Evolutionary conservation across 345 rosid genomes (phyloP), one percentile per base, ranked within the genome.

Genomic region (Eutrema heterophyllum): DNA sequence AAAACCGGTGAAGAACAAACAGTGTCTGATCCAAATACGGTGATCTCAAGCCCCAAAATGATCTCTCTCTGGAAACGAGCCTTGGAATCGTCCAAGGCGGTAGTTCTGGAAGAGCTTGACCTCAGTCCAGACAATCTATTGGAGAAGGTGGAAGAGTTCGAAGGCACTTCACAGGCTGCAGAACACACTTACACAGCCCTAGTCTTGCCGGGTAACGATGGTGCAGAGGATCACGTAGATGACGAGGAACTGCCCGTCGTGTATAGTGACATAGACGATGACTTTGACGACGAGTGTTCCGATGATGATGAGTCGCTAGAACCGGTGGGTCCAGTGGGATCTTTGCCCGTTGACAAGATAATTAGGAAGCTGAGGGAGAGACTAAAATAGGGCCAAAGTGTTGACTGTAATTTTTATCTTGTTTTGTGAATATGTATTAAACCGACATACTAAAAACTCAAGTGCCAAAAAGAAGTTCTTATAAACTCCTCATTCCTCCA

Each of bases 111-210:
- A 51, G 83, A 86, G 73, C 75, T 75, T 12, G 61, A 83, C 76
- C 81, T 87, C 14, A 78, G 82, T 50, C 98, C 95, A 0, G 92
- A 94, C 73, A 84, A 74, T 41, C 84, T 94, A 62, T 66, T 91
- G 72, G 78, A 76, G 70, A 94, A 81, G 75, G 92, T 93, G 5
- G 89, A 90, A 82, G 93, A 90, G 79, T 85, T 93, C 3, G 92
- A 81, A 71, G 76, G 86, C 63, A 45, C 84, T 35, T 85, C 91
- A 40, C 88, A 80, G 79, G 88, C 88, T 48, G 81, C 84, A 4
- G 95, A 89, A 78, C 98, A 89, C 75, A 85, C 91, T 38, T 83
- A 67, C 70, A 84, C 88, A n/a, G 97, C 97, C 21, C 53, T 87
- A 60, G 63, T 91, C 56, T 70, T 83, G 67, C 73, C 92, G 9